Evolutionary conservation across 2,329 filamentous ascomycete genomes (phyloP).

Genomic region (Berkeleyomyces basicola): DNA sequence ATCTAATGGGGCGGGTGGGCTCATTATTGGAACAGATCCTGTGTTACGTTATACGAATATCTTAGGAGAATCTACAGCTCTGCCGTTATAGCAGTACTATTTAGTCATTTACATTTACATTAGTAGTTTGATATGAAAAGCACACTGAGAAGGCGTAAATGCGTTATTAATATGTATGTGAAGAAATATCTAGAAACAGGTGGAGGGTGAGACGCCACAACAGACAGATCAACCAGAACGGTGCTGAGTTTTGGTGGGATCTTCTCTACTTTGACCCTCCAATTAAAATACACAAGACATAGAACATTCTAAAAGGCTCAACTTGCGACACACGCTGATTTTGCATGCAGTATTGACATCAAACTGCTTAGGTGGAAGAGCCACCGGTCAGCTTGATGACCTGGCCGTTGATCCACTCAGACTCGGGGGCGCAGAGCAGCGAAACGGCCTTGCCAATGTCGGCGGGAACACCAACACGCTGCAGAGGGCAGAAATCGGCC

Average conservation of each 20-base stretch:
- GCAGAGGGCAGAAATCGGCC: constrained; percentile 40
- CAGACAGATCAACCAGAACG: background rate
- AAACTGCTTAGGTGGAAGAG: constrained; percentile 17
- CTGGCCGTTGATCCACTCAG: constrained; percentile 46
- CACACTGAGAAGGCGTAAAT: background rate
- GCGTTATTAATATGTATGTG: background rate
- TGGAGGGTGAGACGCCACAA: background rate
- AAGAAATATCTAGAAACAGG: constrained; percentile 2
- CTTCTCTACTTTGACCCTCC: background rate
- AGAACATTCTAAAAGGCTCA: background rate
- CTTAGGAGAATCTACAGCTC: too few relatives aligned
- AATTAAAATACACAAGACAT: background rate
- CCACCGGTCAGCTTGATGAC: constrained; percentile 26
- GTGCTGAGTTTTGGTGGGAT: background rate
- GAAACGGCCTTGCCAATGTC: constrained; percentile 43
- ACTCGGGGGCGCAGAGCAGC: constrained; percentile 38
- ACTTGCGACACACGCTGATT: background rate
- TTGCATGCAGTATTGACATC: background rate
- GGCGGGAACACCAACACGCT: constrained; percentile 38
- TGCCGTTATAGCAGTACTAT: too few relatives aligned
- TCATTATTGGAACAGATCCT: background rate
- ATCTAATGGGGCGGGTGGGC: background rate
- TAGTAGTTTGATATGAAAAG: too few relatives aligned
- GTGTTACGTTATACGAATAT: background rate
- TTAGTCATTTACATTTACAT: too few relatives aligned